A percentile compares a stretch with the other conserved stretches of the same genome.
Conservation (phyloP, 2,329 filamentous ascomycete genomes). For the Cladophialophora yegresii region DNA sequence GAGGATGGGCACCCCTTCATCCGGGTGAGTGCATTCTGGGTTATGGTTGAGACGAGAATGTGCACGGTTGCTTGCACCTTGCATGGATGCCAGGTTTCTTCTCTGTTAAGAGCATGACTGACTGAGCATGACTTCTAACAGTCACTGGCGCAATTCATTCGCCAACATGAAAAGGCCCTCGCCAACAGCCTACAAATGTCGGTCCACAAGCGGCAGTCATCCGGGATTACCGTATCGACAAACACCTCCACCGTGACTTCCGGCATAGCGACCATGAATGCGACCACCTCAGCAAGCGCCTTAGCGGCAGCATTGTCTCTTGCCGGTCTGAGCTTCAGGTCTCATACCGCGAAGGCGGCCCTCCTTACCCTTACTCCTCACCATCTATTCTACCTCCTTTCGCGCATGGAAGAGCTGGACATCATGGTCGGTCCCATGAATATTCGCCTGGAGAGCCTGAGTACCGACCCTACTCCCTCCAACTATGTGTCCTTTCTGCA, state of each 20-base stretch:
- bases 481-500: constrained; percentile 92
- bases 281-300: constrained; percentile 68
- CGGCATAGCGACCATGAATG: constrained; percentile 51
- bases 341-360: constrained; percentile 80
- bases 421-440: constrained; percentile 96
- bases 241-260: constrained; percentile 61
- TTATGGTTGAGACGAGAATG: constrained; percentile 2
- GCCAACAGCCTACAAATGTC: constrained; percentile 91
- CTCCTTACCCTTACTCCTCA: constrained; percentile 93
- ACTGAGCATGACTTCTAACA: constrained; percentile 43
- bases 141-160: constrained; percentile 95
- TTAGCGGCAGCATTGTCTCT: constrained; percentile 85
- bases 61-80: constrained; percentile 1
- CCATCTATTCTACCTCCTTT: constrained; percentile 94
- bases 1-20: constrained; percentile 55
- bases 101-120: constrained; percentile 7
- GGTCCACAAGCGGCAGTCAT: constrained; percentile 55
- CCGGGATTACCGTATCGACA: constrained; percentile 64
- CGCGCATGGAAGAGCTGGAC: constrained; percentile 87
- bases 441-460: constrained; percentile 89
- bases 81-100: not conserved
- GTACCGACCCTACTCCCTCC: constrained; percentile 79
- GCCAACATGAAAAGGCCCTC: constrained; percentile 93
- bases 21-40: constrained; percentile 42
- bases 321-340: constrained; percentile 80